Evolutionary conservation across 192 early-diverging fungal genomes (phyloP).

Genomic region (Rhizophagus clarus): DNA sequence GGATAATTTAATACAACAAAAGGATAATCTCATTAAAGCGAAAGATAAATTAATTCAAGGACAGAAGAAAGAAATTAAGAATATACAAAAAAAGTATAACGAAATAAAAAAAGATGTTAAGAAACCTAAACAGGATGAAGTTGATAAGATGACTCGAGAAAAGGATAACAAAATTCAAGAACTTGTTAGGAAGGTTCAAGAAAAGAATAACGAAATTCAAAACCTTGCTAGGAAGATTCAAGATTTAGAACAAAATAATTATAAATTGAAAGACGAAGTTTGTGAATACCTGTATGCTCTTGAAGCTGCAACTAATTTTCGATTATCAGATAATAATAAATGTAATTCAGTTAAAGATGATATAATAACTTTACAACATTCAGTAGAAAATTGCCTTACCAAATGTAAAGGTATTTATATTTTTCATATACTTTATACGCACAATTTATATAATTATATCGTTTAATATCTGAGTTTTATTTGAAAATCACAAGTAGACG

Average conservation of each 20-base stretch:
- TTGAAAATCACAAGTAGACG: too few relatives aligned
- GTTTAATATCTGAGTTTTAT: too few relatives aligned
- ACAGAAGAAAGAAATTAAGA: too few relatives aligned
- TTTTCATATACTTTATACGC: too few relatives aligned
- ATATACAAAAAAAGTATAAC: too few relatives aligned
- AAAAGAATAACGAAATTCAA: not conserved
- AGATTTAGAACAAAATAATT: not conserved
- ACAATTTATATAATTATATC: too few relatives aligned
- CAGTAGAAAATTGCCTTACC: not conserved
- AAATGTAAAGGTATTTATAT: not conserved
- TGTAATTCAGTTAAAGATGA: not conserved
- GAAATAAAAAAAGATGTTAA: too few relatives aligned
- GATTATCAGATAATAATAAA: slow-evolving; percentile 12
- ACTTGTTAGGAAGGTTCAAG: too few relatives aligned
- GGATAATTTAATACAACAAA: too few relatives aligned
- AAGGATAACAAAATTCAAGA: not conserved
- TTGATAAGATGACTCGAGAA: not conserved
- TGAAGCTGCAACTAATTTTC: slow-evolving; percentile 14
- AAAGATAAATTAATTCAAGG: too few relatives aligned
- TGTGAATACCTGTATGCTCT: slow-evolving; percentile 17
- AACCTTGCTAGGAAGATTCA: not conserved
- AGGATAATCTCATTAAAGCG: too few relatives aligned
- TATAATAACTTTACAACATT: slow-evolving; percentile 6
- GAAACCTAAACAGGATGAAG: too few relatives aligned
- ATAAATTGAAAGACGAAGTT: not conserved